Conservation (phyloP, 1,284 basidiomycete species). For the Ceratobasidium sp. region DNA sequence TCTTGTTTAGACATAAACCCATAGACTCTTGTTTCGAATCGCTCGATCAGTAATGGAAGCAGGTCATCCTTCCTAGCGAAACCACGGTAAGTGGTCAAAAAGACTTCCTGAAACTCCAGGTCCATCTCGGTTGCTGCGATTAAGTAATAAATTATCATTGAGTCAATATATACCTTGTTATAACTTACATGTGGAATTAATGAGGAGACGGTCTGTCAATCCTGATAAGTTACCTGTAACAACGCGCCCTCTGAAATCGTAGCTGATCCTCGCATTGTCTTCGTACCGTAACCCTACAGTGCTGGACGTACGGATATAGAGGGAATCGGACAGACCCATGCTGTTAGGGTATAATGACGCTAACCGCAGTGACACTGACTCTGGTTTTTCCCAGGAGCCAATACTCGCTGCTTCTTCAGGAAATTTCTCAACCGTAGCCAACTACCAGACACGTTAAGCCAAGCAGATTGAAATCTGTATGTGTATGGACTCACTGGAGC, state of each 20-base stretch:
- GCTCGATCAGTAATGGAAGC: conserved; percentile 14
- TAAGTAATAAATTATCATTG: not conserved
- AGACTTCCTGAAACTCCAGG: conserved; percentile 12
- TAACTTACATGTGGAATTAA: not conserved
- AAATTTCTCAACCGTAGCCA: too few species aligned
- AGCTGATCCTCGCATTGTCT: not conserved
- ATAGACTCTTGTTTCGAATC: not conserved
- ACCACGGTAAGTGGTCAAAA: conserved; percentile 25
- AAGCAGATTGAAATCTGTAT: too few species aligned
- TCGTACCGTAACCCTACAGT: not conserved
- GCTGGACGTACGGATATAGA: not conserved
- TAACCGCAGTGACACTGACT: too few species aligned
- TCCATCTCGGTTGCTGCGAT: conserved; percentile 8
- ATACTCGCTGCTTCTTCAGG: too few species aligned
- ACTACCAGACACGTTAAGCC: too few species aligned
- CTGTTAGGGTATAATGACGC: not conserved
- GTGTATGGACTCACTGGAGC: too few species aligned
- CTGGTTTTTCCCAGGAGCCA: too few species aligned
- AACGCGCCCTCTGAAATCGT: not conserved
- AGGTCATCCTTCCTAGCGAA: conserved; percentile 20
- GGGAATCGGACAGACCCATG: too few species aligned
- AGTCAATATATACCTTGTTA: not conserved
- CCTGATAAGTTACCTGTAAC: not conserved
- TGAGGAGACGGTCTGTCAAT: conserved; percentile 6
- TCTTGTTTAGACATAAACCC: not conserved